Conservation (phyloP, 148 eudicot species). For the Nyssa sinensis region DNA sequence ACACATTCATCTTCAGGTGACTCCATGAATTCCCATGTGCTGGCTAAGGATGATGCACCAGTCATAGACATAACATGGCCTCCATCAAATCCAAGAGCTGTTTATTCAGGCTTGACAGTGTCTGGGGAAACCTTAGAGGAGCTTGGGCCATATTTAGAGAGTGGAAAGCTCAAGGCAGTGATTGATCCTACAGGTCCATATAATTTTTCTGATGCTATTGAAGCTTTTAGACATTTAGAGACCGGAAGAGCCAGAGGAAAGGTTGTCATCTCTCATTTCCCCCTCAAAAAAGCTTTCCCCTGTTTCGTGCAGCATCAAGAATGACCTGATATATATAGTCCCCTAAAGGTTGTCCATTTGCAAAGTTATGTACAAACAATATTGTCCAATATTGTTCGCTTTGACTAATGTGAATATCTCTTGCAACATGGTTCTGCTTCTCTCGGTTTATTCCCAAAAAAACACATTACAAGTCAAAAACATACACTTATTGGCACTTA, state of each 20-base stretch:
- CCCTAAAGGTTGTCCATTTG: background rate
- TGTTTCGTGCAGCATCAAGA: background rate
- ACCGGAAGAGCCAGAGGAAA: slow-evolving; percentile 61
- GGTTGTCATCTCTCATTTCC: slow-evolving; percentile 47
- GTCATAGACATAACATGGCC: slow-evolving; percentile 65
- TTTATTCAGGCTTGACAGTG: slow-evolving; percentile 43
- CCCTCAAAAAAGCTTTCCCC: slow-evolving; percentile 7
- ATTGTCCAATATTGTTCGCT: no score
- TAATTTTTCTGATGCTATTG: slow-evolving; percentile 29
- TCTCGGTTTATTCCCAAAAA: no score
- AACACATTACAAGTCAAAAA: no score
- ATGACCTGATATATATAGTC: background rate
- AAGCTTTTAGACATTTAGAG: slow-evolving; percentile 49
- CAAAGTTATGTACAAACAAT: background rate
- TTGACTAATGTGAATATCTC: no score
- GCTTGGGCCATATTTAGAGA: slow-evolving; percentile 38
- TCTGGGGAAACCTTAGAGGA: slow-evolving; percentile 44
- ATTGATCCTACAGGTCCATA: slow-evolving; percentile 51
- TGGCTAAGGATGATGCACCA: slow-evolving; percentile 42
- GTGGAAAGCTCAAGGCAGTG: slow-evolving; percentile 39
- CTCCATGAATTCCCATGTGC: slow-evolving; percentile 29
- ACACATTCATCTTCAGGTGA: slow-evolving; percentile 37
- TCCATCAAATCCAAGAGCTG: slow-evolving; percentile 45
- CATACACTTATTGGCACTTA: no score
- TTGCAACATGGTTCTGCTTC: no score